Conservation (phyloP, 108 stramenopile species). For the Skeletonema grethae region DNA sequence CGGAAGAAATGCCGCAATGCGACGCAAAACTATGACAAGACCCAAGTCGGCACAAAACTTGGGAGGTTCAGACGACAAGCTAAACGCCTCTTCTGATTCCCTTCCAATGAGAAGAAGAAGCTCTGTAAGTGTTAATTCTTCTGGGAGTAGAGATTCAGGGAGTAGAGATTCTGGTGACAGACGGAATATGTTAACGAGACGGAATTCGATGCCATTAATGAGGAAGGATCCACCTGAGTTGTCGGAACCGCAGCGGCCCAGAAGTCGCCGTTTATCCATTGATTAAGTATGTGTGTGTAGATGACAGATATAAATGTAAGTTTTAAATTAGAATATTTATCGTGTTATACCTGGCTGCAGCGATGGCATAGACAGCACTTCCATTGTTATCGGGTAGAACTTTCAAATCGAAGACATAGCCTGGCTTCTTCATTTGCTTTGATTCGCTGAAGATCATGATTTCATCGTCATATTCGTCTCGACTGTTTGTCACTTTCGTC, state of each 20-base stretch:
- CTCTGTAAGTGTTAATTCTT: neutral
- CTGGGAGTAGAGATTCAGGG: too few relatives aligned
- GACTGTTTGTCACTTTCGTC: constrained; percentile 11
- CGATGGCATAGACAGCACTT: constrained; percentile 41
- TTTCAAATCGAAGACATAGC: constrained; percentile 57
- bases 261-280: neutral
- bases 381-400: constrained; percentile 40
- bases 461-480: constrained; percentile 10
- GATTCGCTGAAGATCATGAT: constrained; percentile 7
- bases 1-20: neutral
- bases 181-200: too few relatives aligned
- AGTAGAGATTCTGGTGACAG: too few relatives aligned
- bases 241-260: neutral
- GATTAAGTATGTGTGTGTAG: neutral
- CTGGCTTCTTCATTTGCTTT: constrained; percentile 28
- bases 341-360: constrained; percentile 59
- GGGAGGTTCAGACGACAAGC: too few relatives aligned
- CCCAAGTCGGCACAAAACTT: neutral
- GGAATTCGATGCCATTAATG: too few relatives aligned
- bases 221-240: too few relatives aligned
- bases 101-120: neutral
- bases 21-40: neutral
- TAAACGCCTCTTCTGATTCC: neutral
- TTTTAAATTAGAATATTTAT: constrained; percentile 50
- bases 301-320: neutral